Conservation (phyloP, 805 yeast species). For the Kodamaea sagamina region DNA sequence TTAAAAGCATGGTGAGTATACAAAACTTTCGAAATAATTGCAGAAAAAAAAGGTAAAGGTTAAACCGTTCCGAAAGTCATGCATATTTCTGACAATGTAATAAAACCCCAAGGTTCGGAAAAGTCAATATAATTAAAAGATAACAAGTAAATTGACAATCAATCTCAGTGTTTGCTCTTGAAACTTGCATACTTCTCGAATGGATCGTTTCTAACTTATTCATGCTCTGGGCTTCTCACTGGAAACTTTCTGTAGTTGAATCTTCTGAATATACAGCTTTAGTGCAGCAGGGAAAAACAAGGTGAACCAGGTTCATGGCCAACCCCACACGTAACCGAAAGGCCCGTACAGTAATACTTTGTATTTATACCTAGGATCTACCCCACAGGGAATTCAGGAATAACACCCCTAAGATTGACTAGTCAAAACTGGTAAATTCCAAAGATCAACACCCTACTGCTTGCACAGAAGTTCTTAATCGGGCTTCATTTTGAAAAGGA, state of each 20-base stretch:
- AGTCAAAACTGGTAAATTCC: too few species aligned
- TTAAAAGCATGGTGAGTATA: too few species aligned
- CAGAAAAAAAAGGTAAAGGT: too few species aligned
- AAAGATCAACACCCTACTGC: slow-evolving; percentile 36
- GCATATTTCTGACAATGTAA: neutral
- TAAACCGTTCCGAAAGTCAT: too few species aligned
- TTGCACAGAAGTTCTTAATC: slow-evolving; percentile 38
- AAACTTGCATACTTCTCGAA: slow-evolving; percentile 43
- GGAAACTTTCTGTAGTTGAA: slow-evolving; percentile 26
- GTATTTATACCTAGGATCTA: slow-evolving; percentile 43
- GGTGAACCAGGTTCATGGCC: slow-evolving; percentile 35
- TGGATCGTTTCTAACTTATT: slow-evolving; percentile 42
- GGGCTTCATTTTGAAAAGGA: slow-evolving; percentile 38
- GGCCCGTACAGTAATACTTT: slow-evolving; percentile 42
- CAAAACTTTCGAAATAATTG: too few species aligned
- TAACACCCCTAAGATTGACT: slow-evolving; percentile 40
- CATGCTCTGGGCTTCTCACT: slow-evolving; percentile 36
- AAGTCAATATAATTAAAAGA: neutral
- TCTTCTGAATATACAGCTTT: slow-evolving; percentile 42
- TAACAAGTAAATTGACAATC: slow-evolving; percentile 15
- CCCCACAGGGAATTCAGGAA: slow-evolving; percentile 42
- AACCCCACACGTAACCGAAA: slow-evolving; percentile 43
- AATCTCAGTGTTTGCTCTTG: slow-evolving; percentile 37
- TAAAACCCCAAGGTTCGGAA: slow-evolving; percentile 10
- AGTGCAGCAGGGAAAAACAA: slow-evolving; percentile 30